Conservation (phyloP, 2,329 filamentous ascomycete species). For the Beauveria caledonica region DNA sequence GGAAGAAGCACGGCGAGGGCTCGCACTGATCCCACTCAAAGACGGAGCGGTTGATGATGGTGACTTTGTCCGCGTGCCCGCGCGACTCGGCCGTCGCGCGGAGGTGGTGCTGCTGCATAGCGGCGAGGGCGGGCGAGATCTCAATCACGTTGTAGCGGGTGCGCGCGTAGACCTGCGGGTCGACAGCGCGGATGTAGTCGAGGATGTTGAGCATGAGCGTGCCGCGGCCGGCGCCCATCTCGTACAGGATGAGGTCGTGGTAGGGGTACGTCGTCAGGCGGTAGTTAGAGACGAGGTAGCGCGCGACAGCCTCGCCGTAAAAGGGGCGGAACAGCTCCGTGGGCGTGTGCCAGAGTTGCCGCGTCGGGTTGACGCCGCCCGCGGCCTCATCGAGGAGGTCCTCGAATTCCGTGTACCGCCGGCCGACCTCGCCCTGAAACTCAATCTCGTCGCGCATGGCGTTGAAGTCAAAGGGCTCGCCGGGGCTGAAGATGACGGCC, state of each 20-base stretch:
- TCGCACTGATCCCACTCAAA: slow-evolving; percentile 89
- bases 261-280: slow-evolving; percentile 90
- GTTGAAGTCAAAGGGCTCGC: slow-evolving; percentile 84
- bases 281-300: slow-evolving; percentile 93
- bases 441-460: slow-evolving; percentile 72
- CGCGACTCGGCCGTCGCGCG: slow-evolving; percentile 56
- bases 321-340: slow-evolving; percentile 95
- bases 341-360: slow-evolving; percentile 96
- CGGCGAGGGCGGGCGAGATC: slow-evolving; percentile 76
- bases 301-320: slow-evolving; percentile 95
- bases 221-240: slow-evolving; percentile 95
- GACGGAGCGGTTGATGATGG: slow-evolving; percentile 90
- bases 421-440: slow-evolving; percentile 69
- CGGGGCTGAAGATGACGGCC: slow-evolving; percentile 89
- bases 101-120: slow-evolving; percentile 66
- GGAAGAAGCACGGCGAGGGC: slow-evolving; percentile 92
- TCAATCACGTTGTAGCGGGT: slow-evolving; percentile 95
- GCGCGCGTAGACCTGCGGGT: slow-evolving; percentile 86
- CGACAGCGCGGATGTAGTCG: slow-evolving; percentile 84
- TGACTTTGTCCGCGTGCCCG: slow-evolving; percentile 76
- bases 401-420: slow-evolving; percentile 84
- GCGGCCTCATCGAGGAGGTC: slow-evolving; percentile 69
- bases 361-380: slow-evolving; percentile 55
- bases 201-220: slow-evolving; percentile 98
- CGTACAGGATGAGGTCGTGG: slow-evolving; percentile 94